Evolutionary conservation across 176 grass and related monocot species (phyloP).

Genomic region (Ensete ventricosum): DNA sequence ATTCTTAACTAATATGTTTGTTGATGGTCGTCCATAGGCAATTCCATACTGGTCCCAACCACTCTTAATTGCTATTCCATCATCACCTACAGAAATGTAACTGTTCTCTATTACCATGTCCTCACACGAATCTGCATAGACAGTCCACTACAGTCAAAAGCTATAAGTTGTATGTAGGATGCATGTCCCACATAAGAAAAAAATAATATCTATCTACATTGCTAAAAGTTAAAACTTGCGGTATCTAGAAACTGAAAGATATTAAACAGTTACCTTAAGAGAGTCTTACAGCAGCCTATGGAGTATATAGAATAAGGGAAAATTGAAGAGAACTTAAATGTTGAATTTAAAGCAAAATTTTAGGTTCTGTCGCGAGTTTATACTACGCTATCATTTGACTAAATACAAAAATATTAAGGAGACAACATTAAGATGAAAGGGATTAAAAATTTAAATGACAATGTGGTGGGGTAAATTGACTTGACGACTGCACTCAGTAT

Average conservation of each 20-base stretch:
- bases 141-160: slow-evolving; percentile 3
- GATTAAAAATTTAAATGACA: neutral
- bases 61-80: slow-evolving; percentile 93
- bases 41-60: slow-evolving; percentile 95
- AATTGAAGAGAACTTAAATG: neutral
- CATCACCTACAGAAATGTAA: slow-evolving; percentile 88
- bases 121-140: slow-evolving; percentile 66
- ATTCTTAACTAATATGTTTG: slow-evolving; percentile 62
- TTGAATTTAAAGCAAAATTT: neutral
- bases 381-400: neutral
- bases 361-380: neutral
- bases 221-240: neutral
- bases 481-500: neutral
- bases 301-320: neutral
- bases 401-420: neutral
- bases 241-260: neutral
- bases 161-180: neutral
- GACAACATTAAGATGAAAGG: neutral
- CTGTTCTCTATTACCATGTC: slow-evolving; percentile 78
- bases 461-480: neutral
- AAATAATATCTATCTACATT: neutral
- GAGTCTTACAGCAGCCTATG: neutral
- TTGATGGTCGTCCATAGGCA: slow-evolving; percentile 69
- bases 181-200: neutral
- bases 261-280: neutral